Base-by-base conservation (phyloP, 169 alveolate genomes). In the Besnoitia besnoiti region DNA sequence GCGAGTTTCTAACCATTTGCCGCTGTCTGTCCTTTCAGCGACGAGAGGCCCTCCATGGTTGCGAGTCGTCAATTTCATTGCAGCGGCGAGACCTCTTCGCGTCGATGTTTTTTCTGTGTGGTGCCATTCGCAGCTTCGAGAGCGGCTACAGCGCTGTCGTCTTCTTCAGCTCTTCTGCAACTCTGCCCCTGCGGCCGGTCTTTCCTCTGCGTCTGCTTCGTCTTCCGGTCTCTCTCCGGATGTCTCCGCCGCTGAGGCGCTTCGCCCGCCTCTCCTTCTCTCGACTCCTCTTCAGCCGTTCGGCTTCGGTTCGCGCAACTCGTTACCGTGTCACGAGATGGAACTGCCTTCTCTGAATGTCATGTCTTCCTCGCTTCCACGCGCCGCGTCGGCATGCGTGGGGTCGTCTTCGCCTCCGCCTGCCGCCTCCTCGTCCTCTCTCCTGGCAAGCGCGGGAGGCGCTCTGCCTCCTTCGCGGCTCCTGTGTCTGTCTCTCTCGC, bases 201-300 rank as follows among this genome's bases (percentile, higher is more conserved):
- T 19, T 16, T 1, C 67, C 67, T 24, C 67, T 24, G 67, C n/a
- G n/a, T 24, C 67, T 24, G 67, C 82, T 19, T 7, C 82, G 12
- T 73, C 44, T 73, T 19, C n/a, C 67, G n/a, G 24, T n/a, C n/a
- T n/a, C n/a, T n/a, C n/a, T n/a, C n/a, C n/a, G n/a, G n/a, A n/a
- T n/a, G n/a, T n/a, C n/a, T n/a, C 67, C 12, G 30, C 30, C 1
- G n/a, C 1, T 1, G 30, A 10, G 67, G 30, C 44, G 46, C 44
- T 42, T 73, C 44, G 82, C 27, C 82, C 82, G 16, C 46, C 46
- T n/a, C 82, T 73, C 82, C 39, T 73, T 73, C 46, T 73, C 46
- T 73, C 82, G 82, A 55, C 67, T 21, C 67, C 67, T 5, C 67
- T 55, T 55, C 67, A 55, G 67, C 67, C 67, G 12, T 55, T 55